Conservation (phyloP, 2,329 filamentous ascomycete species). For the Penicillium sp. region DNA sequence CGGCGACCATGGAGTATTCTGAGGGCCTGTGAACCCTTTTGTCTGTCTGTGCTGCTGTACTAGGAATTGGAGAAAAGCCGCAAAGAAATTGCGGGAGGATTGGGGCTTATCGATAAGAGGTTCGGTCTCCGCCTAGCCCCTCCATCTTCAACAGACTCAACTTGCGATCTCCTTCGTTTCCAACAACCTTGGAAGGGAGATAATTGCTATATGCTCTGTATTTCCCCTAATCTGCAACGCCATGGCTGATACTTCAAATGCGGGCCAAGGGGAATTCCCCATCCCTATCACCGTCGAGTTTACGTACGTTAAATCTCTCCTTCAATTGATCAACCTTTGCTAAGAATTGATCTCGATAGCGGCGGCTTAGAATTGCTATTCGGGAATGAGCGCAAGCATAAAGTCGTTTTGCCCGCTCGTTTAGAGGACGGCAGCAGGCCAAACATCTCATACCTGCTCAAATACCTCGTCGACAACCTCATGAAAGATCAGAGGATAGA, state of each 20-base stretch:
- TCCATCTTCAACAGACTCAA: slow-evolving; percentile 8
- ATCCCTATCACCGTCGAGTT: slow-evolving; percentile 72
- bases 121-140: slow-evolving; percentile 17
- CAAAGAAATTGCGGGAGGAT: slow-evolving; percentile 23
- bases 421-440: slow-evolving; percentile 60
- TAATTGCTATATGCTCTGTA: not conserved
- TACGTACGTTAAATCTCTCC: slow-evolving; percentile 50
- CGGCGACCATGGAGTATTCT: slow-evolving; percentile 37
- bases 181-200: not conserved
- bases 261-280: slow-evolving; percentile 18
- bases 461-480: slow-evolving; percentile 72
- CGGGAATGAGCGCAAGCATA: slow-evolving; percentile 73
- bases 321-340: slow-evolving; percentile 5
- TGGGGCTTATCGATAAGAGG: slow-evolving; percentile 44
- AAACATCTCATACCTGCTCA: slow-evolving; percentile 74
- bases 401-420: slow-evolving; percentile 64
- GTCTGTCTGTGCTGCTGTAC: slow-evolving; percentile 1
- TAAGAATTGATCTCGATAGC: slow-evolving; percentile 48
- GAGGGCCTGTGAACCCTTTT: not conserved
- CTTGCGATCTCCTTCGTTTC: slow-evolving; percentile 3
- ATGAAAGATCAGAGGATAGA: slow-evolving; percentile 87
- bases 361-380: slow-evolving; percentile 96
- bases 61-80: slow-evolving; percentile 20
- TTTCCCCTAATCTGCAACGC: not conserved
- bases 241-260: slow-evolving; percentile 12